Percentiles rank a stretch among this genome's conserved stretches.
Evolutionary conservation across 129 eudicot genomes (phyloP).

Genomic region (Flaveria brownii): DNA sequence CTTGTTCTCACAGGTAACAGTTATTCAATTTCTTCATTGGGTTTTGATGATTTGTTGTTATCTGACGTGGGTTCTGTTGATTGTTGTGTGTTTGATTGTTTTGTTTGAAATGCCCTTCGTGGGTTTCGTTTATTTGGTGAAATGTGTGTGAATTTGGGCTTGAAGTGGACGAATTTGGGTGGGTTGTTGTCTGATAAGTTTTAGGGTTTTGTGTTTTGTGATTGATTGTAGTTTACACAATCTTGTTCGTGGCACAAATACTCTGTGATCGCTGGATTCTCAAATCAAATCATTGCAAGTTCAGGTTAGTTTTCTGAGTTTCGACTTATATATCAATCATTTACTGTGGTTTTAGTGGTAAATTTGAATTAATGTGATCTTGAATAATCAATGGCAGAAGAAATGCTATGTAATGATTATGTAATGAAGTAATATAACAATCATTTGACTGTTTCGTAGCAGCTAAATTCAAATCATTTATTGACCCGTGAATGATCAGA

Average conservation of each 20-base stretch:
- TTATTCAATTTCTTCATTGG: background rate
- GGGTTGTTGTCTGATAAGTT: slow-evolving; percentile 9
- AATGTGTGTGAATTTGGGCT: slow-evolving; percentile 21
- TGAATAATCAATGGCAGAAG: background rate
- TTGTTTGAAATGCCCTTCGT: background rate
- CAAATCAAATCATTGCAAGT: slow-evolving; percentile 59
- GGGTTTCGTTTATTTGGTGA: slow-evolving; percentile 4
- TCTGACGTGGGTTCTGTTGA: too few relatives aligned
- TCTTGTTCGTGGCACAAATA: slow-evolving; percentile 44
- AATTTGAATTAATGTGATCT: background rate
- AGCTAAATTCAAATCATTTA: too few relatives aligned
- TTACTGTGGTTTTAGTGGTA: slow-evolving; percentile 9
- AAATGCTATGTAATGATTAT: too few relatives aligned
- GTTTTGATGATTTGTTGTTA: background rate
- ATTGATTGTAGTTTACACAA: slow-evolving; percentile 44
- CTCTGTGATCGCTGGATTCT: slow-evolving; percentile 46
- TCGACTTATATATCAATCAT: background rate
- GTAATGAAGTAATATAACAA: too few relatives aligned
- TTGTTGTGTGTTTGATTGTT: too few relatives aligned
- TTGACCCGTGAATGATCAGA: too few relatives aligned
- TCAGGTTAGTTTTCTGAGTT: slow-evolving; percentile 59
- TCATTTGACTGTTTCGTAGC: too few relatives aligned
- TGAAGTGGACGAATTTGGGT: slow-evolving; percentile 9
- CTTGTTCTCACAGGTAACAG: slow-evolving; percentile 50
- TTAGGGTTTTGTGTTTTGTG: slow-evolving; percentile 29